Base-by-base conservation (phyloP, 164 flowering plant genomes). In the Umbilicus rupestris region DNA sequence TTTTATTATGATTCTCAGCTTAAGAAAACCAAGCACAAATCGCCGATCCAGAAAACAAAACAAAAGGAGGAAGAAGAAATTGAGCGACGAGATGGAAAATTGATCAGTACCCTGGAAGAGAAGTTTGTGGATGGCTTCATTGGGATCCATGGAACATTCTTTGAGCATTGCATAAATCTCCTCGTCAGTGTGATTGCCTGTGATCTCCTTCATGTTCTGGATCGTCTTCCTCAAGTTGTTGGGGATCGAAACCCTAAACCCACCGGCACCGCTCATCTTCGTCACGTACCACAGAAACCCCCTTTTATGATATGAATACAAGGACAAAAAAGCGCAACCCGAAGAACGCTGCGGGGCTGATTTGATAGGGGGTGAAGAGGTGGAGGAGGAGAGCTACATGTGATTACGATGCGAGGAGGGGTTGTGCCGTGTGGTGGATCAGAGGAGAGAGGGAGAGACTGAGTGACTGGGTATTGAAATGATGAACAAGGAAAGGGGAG, bases 91-190 rank as follows among this genome's bases (percentile, higher is more conserved):
- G 47, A 49, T 52, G 24, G 58, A 5, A 26, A 50, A 50, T 15
- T 15, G 58, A 19, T n/a, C 30, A 24, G 45, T 29, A 89, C 97
- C 94, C 74, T 82, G 94, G 62, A 66, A 49, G 66, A 89, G 82
- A 41, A 92, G 97, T 77, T 78, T 83, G 55, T 89, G 92, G 17
- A 84, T 74, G 67, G 97, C 83, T 68, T 91, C 97, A 67, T 91
- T 86, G 75, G 97, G 97, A 83, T 91, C 97, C 96, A 89, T 91
- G 49, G 76, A 68, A 57, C 97, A 91, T 60, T 91, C 96, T 64
- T 75, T 82, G 60, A 91, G 93, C 94, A 87, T 89, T 80, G 94
- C 88, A 62, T 86, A 81, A 66, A 92, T 82, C 76, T 91, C 97
- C 35, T 91, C 96, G 5, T 91, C 94, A 68, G 74, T 68, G 70